A percentile compares a stretch with the other conserved stretches of the same genome.
Evolutionary conservation across 1,139 yeast species (phyloP).

Genomic region (Kurtzmaniella quercitrusa): DNA sequence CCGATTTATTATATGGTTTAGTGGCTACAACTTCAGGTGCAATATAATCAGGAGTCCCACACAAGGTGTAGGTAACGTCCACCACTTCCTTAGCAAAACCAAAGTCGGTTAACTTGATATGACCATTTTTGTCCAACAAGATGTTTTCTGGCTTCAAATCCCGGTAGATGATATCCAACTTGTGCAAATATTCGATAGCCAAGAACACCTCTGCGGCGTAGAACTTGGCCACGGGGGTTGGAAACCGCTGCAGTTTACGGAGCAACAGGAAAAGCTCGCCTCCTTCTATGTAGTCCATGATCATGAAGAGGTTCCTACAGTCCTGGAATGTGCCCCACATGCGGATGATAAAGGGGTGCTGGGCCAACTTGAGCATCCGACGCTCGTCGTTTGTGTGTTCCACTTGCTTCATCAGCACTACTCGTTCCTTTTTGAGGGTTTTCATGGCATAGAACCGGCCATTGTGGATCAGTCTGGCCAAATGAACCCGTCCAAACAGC

Average conservation of each 20-base stretch:
- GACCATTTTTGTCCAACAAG: constrained; percentile 54
- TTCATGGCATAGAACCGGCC: constrained; percentile 60
- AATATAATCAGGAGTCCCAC: constrained; percentile 63
- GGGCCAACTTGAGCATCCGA: constrained; percentile 50
- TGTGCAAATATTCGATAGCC: constrained; percentile 55
- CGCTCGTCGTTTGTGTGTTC: constrained; percentile 64
- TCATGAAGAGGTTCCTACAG: constrained; percentile 51
- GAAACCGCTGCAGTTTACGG: constrained; percentile 56
- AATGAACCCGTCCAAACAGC: constrained; percentile 59
- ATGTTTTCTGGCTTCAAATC: constrained; percentile 62
- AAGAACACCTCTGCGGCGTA: constrained; percentile 59
- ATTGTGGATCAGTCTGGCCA: constrained; percentile 55
- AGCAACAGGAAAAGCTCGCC: constrained; percentile 55
- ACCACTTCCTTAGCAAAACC: constrained; percentile 61
- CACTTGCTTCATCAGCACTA: constrained; percentile 58
- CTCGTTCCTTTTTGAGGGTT: constrained; percentile 54
- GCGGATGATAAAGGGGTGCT: constrained; percentile 56
- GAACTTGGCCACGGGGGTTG: constrained; percentile 60
- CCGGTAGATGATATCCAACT: constrained; percentile 54
- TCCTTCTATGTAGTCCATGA: constrained; percentile 63
- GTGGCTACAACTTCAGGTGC: constrained; percentile 63
- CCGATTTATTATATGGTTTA: constrained; percentile 58
- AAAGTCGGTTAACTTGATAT: constrained; percentile 56
- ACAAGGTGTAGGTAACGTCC: constrained; percentile 56
- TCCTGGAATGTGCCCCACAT: constrained; percentile 69